phyloP scores from a whole-genome alignment of 2,329 filamentous ascomycete species.

The Plectosphaerella cucumerina region DNA sequence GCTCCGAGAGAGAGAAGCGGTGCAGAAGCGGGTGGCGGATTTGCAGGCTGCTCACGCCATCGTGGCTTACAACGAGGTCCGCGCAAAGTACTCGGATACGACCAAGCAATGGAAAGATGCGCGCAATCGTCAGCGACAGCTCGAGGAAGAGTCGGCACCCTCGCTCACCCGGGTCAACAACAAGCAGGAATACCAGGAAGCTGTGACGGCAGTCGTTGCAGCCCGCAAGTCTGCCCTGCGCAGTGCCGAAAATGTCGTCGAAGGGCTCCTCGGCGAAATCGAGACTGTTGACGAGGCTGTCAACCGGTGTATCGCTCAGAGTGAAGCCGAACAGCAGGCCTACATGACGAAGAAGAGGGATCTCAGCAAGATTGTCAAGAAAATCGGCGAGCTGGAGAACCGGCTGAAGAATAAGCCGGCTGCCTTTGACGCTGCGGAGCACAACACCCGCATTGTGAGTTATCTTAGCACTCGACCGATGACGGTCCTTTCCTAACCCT shows the following conservation, averaged over 20 bases:
- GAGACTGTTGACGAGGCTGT: constrained; percentile 22
- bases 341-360: constrained; percentile 49
- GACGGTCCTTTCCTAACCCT: constrained; percentile 16
- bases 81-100: constrained; percentile 40
- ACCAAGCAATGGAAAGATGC: constrained; percentile 54
- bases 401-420: constrained; percentile 57
- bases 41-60: constrained; percentile 64
- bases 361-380: constrained; percentile 42
- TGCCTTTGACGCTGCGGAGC: constrained; percentile 65
- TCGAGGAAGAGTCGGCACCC: constrained; percentile 61
- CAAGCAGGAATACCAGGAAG: constrained; percentile 63
- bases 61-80: constrained; percentile 57
- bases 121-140: constrained; percentile 48
- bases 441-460: constrained; percentile 70
- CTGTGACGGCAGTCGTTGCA: constrained; percentile 51
- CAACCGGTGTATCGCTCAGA: constrained; percentile 30
- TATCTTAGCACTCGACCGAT: not conserved
- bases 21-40: constrained; percentile 59
- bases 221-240: constrained; percentile 51
- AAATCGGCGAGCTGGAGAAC: constrained; percentile 60
- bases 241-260: constrained; percentile 47
- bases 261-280: constrained; percentile 36
- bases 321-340: constrained; percentile 46
- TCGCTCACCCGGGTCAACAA: constrained; percentile 62
- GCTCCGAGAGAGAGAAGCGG: constrained; percentile 68